Evolutionary conservation across 1,139 yeast species (phyloP), one percentile per base, ranked within the genome.

Genomic region (Lizanozyma gosingica): DNA sequence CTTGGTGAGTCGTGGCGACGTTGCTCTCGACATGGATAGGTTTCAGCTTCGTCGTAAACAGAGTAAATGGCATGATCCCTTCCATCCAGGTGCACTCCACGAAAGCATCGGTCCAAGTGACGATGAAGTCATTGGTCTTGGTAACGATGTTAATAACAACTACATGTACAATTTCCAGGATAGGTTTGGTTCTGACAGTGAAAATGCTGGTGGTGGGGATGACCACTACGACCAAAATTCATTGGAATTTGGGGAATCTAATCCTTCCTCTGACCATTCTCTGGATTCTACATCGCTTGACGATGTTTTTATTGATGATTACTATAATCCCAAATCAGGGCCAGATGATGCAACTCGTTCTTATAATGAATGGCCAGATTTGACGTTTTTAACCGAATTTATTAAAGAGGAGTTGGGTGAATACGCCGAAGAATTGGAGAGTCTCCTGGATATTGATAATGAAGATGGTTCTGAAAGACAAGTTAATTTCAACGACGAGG

Each of bases 241-340:
- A 47, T 47, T 67, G 50, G 65, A 73, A 54, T 64, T 70, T 50
- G 75, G 75, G 3, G 71, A 67, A 35, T 82, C 90, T 8, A 82
- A 83, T 49, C 94, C 94, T 2, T 72, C 83, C 1, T 76, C 85
- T 14, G 77, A 88, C 43, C 73, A 90, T 46, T 71, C 83, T 14
- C 77, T 88, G 22, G 80, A 78, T 43, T 80, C 92, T 4, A 66
- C 75, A 1, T 83, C 95, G 1, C 63, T 90, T 43, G 90, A 83
- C 55, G 97, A 92, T 59, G 98, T 92, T 33, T 57, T 83, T 27
- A 83, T 76, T 38, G 66, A 69, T 2, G 55, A 67, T 4, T 73
- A 68, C 38, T 77, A 68, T 29, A 60, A 56, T 18, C 41, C 46
- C 1, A 33, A 37, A 18, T 22, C 41, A 14, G 40, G 35, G 15